Evolutionary conservation across 495 filamentous ascomycete genomes (phyloP).

Genomic region (Lindgomyces ingoldianus): DNA sequence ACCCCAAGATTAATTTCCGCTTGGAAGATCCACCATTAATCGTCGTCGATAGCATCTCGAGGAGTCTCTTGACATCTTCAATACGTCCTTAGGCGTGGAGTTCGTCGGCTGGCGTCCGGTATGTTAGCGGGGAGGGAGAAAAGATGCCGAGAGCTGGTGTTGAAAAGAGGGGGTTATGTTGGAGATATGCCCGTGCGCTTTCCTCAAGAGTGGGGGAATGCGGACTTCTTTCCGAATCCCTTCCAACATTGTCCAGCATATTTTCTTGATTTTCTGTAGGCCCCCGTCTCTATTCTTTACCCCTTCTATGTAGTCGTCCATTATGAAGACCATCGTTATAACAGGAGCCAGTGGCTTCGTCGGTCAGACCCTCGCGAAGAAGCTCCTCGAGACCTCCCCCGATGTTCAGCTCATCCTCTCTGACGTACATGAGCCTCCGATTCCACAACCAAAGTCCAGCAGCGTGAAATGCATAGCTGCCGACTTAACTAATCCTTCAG

Average conservation of each 20-base stretch:
- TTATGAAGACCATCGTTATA: slow-evolving; percentile 27
- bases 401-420: slow-evolving; percentile 30
- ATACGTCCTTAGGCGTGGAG: too few relatives aligned
- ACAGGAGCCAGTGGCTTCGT: slow-evolving; percentile 39
- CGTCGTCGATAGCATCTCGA: too few relatives aligned
- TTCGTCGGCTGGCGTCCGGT: too few relatives aligned
- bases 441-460: slow-evolving; percentile 18
- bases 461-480: slow-evolving; percentile 29
- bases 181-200: too few relatives aligned
- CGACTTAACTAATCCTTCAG: slow-evolving; percentile 29
- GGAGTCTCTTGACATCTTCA: too few relatives aligned
- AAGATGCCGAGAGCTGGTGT: not conserved
- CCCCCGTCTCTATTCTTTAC: not conserved
- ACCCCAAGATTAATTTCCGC: too few relatives aligned
- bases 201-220: too few relatives aligned
- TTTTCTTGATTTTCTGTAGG: not conserved
- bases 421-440: slow-evolving; percentile 28
- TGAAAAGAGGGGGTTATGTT: not conserved
- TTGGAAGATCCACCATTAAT: too few relatives aligned
- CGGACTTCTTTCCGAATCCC: slow-evolving; percentile 6
- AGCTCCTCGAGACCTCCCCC: slow-evolving; percentile 17
- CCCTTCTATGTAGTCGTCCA: too few relatives aligned
- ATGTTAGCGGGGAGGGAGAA: too few relatives aligned
- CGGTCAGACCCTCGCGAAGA: slow-evolving; percentile 33
- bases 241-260: not conserved